Conservation (phyloP, 2,329 filamentous ascomycete genomes). For the Stenocarpella maydis region DNA sequence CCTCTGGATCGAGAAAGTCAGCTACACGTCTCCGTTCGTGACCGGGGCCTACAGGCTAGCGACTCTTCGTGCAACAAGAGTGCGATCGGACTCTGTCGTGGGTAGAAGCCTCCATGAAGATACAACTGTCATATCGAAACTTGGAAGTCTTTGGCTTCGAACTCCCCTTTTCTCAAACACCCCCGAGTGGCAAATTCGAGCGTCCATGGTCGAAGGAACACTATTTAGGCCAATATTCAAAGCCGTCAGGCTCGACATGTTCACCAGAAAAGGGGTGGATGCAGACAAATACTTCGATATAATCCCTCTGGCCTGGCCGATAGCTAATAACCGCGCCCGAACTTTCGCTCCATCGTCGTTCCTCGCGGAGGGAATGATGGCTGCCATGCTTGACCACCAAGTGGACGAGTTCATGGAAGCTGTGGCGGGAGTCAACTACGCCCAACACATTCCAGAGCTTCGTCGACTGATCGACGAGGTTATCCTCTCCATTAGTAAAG, state of each 20-base stretch:
- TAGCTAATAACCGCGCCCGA: background rate
- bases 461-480: background rate
- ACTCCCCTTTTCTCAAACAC: background rate
- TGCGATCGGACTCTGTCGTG: background rate
- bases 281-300: background rate
- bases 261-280: background rate
- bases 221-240: background rate
- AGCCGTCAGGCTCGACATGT: background rate
- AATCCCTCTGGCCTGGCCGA: background rate
- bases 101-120: background rate
- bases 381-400: background rate
- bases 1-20: conserved; percentile 10
- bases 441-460: background rate
- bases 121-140: background rate
- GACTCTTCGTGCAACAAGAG: background rate
- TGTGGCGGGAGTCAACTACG: background rate
- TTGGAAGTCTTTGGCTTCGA: background rate
- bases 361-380: background rate
- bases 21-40: background rate
- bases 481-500: background rate
- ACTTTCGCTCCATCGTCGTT: background rate
- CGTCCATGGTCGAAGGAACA: background rate
- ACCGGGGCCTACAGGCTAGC: background rate
- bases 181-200: background rate
- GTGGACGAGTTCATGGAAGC: background rate